A percentile compares a stretch with the other conserved stretches of the same genome.
phyloP scores from a whole-genome alignment of 164 flowering plant genomes.

The Umbilicus rupestris region DNA sequence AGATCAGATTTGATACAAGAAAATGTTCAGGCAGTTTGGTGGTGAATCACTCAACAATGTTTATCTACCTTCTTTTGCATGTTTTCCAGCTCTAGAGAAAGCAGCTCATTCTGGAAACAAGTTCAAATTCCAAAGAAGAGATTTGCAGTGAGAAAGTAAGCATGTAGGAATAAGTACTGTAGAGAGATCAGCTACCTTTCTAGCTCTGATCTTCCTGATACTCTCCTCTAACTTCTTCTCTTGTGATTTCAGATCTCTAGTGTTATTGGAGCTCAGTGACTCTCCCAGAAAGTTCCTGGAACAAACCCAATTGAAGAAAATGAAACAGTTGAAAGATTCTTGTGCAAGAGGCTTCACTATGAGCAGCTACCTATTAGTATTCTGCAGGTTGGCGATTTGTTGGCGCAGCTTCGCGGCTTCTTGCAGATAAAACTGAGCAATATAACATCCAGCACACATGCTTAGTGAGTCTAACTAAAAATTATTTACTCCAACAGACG shows the following conservation, averaged over 20 bases:
- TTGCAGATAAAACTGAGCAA: slow-evolving; percentile 67
- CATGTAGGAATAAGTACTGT: not conserved
- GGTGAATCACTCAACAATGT: too few relatives aligned
- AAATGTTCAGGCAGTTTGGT: too few relatives aligned
- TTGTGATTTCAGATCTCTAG: slow-evolving; percentile 53
- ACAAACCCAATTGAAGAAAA: slow-evolving; percentile 1
- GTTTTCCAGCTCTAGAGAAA: slow-evolving; percentile 75
- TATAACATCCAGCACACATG: not conserved
- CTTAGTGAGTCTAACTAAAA: too few relatives aligned
- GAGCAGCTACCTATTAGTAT: slow-evolving; percentile 42
- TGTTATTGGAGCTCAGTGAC: slow-evolving; percentile 28
- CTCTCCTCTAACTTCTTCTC: slow-evolving; percentile 56
- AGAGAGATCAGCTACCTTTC: slow-evolving; percentile 44
- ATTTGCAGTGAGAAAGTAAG: not conserved
- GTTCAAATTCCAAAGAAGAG: not conserved
- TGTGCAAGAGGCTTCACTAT: not conserved
- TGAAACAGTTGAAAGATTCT: not conserved
- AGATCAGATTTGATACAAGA: not conserved
- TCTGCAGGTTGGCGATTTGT: slow-evolving; percentile 46
- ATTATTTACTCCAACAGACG: too few relatives aligned
- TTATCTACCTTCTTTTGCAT: slow-evolving; percentile 82
- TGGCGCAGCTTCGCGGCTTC: slow-evolving; percentile 59
- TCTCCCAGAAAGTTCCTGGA: slow-evolving; percentile 72
- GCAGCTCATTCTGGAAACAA: slow-evolving; percentile 61
- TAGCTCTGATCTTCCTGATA: slow-evolving; percentile 63